Percentiles rank a stretch among this genome's conserved stretches.
Evolutionary conservation across 2,329 filamentous ascomycete species (phyloP).

Genomic region (Teratosphaeria viscida): DNA sequence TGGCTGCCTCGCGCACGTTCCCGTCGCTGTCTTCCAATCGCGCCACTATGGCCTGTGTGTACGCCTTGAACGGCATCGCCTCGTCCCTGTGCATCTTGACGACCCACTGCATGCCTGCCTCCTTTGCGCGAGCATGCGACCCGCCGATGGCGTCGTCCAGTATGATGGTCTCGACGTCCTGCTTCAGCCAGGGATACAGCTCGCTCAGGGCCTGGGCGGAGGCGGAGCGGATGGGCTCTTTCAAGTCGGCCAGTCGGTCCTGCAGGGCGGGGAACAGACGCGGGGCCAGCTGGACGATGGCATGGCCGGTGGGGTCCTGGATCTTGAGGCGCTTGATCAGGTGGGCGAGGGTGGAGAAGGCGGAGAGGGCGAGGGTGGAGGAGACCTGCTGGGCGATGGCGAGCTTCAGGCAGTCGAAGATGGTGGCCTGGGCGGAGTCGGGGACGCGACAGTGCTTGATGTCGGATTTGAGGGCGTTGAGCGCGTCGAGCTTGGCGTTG

Average conservation of each 20-base stretch:
- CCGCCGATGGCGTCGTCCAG: slow-evolving; percentile 68
- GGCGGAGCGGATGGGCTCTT: slow-evolving; percentile 70
- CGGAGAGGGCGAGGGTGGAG: slow-evolving; percentile 61
- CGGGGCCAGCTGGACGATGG: slow-evolving; percentile 54
- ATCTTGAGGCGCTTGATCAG: slow-evolving; percentile 75
- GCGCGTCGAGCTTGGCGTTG: slow-evolving; percentile 59
- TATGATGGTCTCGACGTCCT: slow-evolving; percentile 70
- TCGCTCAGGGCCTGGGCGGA: slow-evolving; percentile 68
- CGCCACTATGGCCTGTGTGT: slow-evolving; percentile 73
- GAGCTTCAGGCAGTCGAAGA: slow-evolving; percentile 73
- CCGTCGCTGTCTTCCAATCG: slow-evolving; percentile 85
- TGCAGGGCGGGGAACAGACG: slow-evolving; percentile 64
- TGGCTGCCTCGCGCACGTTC: slow-evolving; percentile 74
- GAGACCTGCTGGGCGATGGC: slow-evolving; percentile 69
- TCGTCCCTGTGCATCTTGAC: slow-evolving; percentile 76
- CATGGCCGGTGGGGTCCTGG: slow-evolving; percentile 57
- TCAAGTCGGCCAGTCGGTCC: slow-evolving; percentile 78
- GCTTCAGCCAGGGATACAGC: slow-evolving; percentile 57
- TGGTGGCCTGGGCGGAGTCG: slow-evolving; percentile 55
- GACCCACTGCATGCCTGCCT: slow-evolving; percentile 76
- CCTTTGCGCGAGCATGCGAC: slow-evolving; percentile 75
- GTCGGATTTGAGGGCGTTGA: slow-evolving; percentile 69
- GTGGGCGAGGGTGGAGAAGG: slow-evolving; percentile 80
- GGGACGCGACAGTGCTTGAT: slow-evolving; percentile 92
- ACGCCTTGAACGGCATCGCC: slow-evolving; percentile 67